phyloP scores from a whole-genome alignment of 306 rosid species.

The Prinsepia uniflora region DNA sequence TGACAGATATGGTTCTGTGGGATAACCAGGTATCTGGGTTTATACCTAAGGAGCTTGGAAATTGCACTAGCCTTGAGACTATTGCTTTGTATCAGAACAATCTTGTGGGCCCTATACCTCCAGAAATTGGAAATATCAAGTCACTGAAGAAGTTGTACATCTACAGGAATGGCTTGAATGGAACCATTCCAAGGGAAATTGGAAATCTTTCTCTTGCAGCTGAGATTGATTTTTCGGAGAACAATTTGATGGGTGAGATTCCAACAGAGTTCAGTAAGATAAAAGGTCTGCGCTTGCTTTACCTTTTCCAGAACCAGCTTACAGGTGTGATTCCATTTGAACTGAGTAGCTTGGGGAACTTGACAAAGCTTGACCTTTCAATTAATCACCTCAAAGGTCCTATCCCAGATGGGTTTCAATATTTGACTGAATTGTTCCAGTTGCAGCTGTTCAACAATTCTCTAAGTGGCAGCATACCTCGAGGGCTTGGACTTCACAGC shows the following conservation, averaged over 20 bases:
- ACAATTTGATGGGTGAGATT: slow-evolving; percentile 58
- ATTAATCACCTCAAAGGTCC: slow-evolving; percentile 70
- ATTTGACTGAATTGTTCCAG: slow-evolving; percentile 53
- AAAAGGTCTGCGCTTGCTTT: slow-evolving; percentile 54
- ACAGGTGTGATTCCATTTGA: slow-evolving; percentile 77
- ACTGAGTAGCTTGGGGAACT: slow-evolving; percentile 55
- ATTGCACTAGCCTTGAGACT: slow-evolving; percentile 61
- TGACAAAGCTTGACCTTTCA: slow-evolving; percentile 83
- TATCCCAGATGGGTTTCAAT: slow-evolving; percentile 70
- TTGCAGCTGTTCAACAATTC: slow-evolving; percentile 81
- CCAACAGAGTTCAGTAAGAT: slow-evolving; percentile 75
- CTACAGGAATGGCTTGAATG: slow-evolving; percentile 77
- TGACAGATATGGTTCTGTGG: slow-evolving; percentile 66
- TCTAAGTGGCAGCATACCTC: slow-evolving; percentile 71
- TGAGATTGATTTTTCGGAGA: slow-evolving; percentile 86
- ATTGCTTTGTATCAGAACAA: slow-evolving; percentile 75
- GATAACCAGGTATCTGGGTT: slow-evolving; percentile 64
- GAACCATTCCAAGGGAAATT: slow-evolving; percentile 83
- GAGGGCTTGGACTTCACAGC: slow-evolving; percentile 57
- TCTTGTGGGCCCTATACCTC: slow-evolving; percentile 66
- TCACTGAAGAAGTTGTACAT: slow-evolving; percentile 66
- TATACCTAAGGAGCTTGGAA: slow-evolving; percentile 79
- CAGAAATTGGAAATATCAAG: slow-evolving; percentile 62
- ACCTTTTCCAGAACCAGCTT: slow-evolving; percentile 83
- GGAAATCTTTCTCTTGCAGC: slow-evolving; percentile 72